phyloP scores from a whole-genome alignment of 176 grass and related monocot species.

The Melocanna baccifera region DNA sequence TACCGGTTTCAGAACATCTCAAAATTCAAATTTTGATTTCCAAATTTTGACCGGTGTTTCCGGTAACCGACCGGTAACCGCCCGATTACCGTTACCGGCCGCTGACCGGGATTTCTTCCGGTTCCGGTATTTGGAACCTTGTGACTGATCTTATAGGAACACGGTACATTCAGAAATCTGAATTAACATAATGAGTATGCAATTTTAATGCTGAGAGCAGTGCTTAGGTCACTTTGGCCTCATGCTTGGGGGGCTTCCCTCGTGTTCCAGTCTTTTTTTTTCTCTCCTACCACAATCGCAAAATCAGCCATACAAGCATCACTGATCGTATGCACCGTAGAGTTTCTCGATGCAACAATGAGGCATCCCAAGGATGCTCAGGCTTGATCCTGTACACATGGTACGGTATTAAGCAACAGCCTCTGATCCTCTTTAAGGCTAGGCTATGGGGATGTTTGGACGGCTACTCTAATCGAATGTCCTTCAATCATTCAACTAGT shows the following conservation, averaged over 20 bases:
- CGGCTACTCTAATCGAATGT: background rate
- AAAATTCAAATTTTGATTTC: too few relatives aligned
- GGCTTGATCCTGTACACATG: background rate
- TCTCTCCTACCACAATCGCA: background rate
- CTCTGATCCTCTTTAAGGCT: background rate
- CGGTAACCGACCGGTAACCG: too few relatives aligned
- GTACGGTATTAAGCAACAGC: background rate
- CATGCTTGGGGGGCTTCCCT: background rate
- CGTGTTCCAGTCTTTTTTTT: slow-evolving; percentile 5
- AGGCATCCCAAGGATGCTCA: background rate
- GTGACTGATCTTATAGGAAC: background rate
- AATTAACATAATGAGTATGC: too few relatives aligned
- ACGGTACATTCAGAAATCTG: background rate
- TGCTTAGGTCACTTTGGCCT: background rate
- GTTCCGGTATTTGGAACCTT: too few relatives aligned
- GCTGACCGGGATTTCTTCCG: too few relatives aligned
- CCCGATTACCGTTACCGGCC: too few relatives aligned
- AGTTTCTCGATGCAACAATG: background rate
- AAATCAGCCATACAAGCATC: background rate
- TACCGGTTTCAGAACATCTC: too few relatives aligned
- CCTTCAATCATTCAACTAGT: background rate
- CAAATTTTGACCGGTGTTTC: too few relatives aligned
- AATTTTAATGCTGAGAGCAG: background rate
- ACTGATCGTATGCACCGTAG: background rate
- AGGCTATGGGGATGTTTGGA: background rate